These are phyloP conservation scores for Telfairia occidentalis DNA, from an alignment of 331 rosid genomes.

Conservation along the genomic window DNA sequence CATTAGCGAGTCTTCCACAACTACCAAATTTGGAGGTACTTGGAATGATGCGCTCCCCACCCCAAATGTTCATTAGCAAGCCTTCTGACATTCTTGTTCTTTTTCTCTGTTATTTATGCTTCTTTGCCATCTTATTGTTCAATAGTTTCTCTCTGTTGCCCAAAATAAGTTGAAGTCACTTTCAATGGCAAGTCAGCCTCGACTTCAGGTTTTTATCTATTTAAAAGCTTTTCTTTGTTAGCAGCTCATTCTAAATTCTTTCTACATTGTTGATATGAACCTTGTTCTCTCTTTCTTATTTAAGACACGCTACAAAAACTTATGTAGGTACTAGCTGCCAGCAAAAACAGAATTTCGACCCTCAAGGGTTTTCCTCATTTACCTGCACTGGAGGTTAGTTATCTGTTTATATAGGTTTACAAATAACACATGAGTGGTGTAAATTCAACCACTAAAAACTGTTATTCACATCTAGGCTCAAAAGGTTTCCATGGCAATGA, in stretches of 20 bases:
- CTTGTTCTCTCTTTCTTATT: background rate
- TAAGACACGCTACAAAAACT: constrained; percentile 9
- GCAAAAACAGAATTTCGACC: constrained; percentile 86
- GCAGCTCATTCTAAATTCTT: background rate
- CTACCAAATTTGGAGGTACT: constrained; percentile 99
- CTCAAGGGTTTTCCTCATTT: constrained; percentile 87
- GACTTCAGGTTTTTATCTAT: constrained; percentile 65
- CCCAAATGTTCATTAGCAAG: constrained; percentile 3
- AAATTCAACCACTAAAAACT: background rate
- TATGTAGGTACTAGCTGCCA: constrained; percentile 96
- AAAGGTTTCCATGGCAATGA: background rate
- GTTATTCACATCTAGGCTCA: background rate
- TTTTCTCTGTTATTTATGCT: background rate
- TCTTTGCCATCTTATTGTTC: constrained; percentile 12
- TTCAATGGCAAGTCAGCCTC: constrained; percentile 96
- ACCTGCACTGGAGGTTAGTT: constrained; percentile 85
- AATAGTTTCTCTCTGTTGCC: constrained; percentile 94
- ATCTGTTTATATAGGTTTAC: background rate
- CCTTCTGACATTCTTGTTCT: constrained; percentile 2
- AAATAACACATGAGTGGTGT: background rate
- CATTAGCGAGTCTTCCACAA: constrained; percentile 89
- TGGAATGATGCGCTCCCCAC: no score
- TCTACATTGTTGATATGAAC: background rate
- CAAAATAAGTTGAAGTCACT: constrained; percentile 94
- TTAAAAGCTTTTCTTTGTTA: background rate